A percentile compares a stretch with the other conserved stretches of the same genome.
Evolutionary conservation across 2,329 filamentous ascomycete genomes (phyloP).

Genomic region (Podosphaera fusca): DNA sequence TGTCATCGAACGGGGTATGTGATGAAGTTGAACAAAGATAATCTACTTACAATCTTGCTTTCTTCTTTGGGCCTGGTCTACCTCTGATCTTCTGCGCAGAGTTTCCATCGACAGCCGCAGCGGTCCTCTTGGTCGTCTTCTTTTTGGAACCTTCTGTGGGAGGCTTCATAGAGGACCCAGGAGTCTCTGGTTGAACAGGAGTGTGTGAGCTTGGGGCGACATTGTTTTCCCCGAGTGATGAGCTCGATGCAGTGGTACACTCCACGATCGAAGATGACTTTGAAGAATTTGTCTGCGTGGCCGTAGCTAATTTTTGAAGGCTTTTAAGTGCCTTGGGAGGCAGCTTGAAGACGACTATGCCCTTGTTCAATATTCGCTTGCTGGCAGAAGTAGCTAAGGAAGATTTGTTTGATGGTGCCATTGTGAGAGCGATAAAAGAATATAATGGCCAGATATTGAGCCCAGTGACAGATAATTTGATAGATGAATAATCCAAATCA

Average conservation of each 20-base stretch:
- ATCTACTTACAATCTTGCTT: slow-evolving; percentile 61
- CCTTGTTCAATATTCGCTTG: slow-evolving; percentile 9
- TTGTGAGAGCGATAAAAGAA: slow-evolving; percentile 6
- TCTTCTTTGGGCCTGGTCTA: slow-evolving; percentile 94
- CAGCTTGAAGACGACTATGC: slow-evolving; percentile 22
- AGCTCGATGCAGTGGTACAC: slow-evolving; percentile 3
- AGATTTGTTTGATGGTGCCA: slow-evolving; percentile 11
- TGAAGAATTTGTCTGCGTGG: slow-evolving; percentile 20
- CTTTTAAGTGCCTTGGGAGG: slow-evolving; percentile 26
- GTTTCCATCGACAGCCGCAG: slow-evolving; percentile 29
- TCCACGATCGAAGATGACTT: slow-evolving; percentile 4
- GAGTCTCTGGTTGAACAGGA: slow-evolving; percentile 31
- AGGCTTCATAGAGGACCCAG: slow-evolving; percentile 33
- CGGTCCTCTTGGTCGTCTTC: slow-evolving; percentile 48
- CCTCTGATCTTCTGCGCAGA: slow-evolving; percentile 41
- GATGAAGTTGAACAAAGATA: too few species aligned
- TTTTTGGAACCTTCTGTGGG: slow-evolving; percentile 43
- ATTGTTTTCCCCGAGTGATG: slow-evolving; percentile 29
- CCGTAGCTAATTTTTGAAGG: slow-evolving; percentile 23
- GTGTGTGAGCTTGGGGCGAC: slow-evolving; percentile 37
- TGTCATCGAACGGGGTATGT: too few species aligned
- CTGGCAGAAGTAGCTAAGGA: slow-evolving; percentile 3
- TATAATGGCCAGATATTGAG: neutral
- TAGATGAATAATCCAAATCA: neutral
- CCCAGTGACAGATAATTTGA: neutral